Percentiles rank a stretch among this genome's conserved stretches.
Conservation (phyloP, 305 asterid genomes). For the Fraxinus xanthoxyloides region DNA sequence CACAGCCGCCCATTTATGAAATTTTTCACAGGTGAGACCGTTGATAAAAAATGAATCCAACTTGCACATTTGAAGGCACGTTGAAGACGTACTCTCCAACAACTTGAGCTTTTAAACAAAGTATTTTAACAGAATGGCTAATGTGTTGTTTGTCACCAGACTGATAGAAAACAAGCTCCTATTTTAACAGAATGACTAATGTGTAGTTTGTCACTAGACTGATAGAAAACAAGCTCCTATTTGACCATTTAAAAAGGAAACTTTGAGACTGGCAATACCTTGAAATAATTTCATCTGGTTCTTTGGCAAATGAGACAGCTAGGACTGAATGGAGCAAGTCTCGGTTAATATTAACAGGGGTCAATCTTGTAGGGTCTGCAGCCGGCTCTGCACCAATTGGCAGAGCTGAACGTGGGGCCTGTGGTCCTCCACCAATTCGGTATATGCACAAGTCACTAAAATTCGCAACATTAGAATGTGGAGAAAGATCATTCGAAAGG, state of each 20-base stretch:
- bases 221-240: background rate
- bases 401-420: conserved; percentile 97
- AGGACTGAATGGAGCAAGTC: conserved; percentile 85
- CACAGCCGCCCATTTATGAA: background rate
- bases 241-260: background rate
- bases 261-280: conserved; percentile 47
- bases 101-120: background rate
- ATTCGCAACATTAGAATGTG: conserved; percentile 76
- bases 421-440: conserved; percentile 93
- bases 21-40: background rate
- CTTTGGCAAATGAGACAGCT: conserved; percentile 91
- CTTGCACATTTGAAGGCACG: background rate
- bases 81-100: background rate
- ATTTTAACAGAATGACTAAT: background rate
- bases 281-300: conserved; percentile 78
- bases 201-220: background rate
- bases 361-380: conserved; percentile 81
- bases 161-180: background rate
- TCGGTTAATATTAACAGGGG: conserved; percentile 58
- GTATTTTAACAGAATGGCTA: background rate
- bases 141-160: background rate
- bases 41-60: background rate
- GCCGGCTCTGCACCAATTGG: conserved; percentile 97
- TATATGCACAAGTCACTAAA: conserved; percentile 72
- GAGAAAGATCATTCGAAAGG: conserved; percentile 84